Evolutionary conservation across 2,329 filamentous ascomycete species (phyloP).

Genomic region (Colletotrichum spinosum): DNA sequence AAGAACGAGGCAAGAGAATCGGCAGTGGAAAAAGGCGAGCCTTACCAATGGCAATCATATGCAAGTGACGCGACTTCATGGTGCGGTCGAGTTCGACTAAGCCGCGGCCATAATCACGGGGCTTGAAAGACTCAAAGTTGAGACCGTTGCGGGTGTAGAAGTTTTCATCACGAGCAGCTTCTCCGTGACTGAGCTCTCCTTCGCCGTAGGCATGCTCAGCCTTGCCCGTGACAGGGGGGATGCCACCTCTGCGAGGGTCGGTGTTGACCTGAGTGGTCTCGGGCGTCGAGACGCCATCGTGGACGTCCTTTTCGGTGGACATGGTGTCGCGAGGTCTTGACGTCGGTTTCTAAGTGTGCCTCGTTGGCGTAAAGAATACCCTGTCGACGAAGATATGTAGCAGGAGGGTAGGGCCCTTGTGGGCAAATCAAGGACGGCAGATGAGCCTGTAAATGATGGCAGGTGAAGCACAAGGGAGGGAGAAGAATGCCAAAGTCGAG

Average conservation of each 20-base stretch:
- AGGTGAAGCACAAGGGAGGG: constrained; percentile 17
- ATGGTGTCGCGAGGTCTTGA: constrained; percentile 1
- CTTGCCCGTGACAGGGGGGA: neutral
- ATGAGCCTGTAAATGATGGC: constrained; percentile 9
- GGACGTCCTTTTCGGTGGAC: constrained; percentile 29
- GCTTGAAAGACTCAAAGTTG: constrained; percentile 42
- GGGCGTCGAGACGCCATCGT: constrained; percentile 31
- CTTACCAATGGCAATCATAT: constrained; percentile 62
- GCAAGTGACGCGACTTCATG: constrained; percentile 61
- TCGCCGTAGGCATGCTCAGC: constrained; percentile 4
- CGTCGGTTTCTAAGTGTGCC: neutral
- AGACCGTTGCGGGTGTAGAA: constrained; percentile 41
- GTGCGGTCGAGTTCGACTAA: constrained; percentile 42
- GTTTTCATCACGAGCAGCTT: constrained; percentile 17
- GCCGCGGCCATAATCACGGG: constrained; percentile 37
- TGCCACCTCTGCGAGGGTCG: constrained; percentile 4
- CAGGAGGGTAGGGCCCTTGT: constrained; percentile 3
- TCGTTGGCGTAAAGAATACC: no score
- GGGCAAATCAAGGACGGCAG: constrained; percentile 5
- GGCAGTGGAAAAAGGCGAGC: no score
- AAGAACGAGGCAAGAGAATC: neutral
- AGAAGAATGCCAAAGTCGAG: constrained; percentile 11
- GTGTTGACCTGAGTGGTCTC: constrained; percentile 30
- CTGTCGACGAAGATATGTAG: neutral
- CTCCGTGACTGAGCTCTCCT: constrained; percentile 6